Percentiles rank a stretch among this genome's conserved stretches.
Conservation (phyloP, 352 stramenopile species). For the Halophytophthora batemanensis region DNA sequence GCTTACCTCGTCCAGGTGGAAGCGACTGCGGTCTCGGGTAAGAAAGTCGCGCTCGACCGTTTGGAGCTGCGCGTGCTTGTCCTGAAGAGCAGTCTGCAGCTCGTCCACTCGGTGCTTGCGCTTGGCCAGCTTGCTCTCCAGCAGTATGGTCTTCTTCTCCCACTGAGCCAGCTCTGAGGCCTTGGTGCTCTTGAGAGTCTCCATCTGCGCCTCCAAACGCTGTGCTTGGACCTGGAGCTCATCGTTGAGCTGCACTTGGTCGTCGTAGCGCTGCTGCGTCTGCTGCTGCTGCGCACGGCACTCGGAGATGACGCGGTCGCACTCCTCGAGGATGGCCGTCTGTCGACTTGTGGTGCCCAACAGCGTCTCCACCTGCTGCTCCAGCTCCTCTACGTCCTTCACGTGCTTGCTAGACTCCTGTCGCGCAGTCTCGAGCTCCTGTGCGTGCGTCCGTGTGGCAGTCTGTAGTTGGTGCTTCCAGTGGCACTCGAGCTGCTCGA, state of each 20-base stretch:
- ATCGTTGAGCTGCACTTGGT: conserved; percentile 34
- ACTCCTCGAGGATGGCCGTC: conserved; percentile 75
- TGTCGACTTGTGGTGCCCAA: conserved; percentile 60
- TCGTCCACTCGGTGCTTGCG: conserved; percentile 37
- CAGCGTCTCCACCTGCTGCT: conserved; percentile 49
- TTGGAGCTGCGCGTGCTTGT: conserved; percentile 51
- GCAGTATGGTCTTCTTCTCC: conserved; percentile 26
- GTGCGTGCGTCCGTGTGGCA: conserved; percentile 26
- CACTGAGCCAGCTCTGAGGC: conserved; percentile 14
- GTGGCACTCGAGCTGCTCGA: conserved; percentile 41
- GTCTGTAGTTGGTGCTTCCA: conserved; percentile 32
- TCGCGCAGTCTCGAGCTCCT: conserved; percentile 26
- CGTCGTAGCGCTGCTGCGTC: conserved; percentile 34
- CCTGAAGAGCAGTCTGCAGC: conserved; percentile 33
- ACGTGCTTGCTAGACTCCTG: conserved; percentile 29
- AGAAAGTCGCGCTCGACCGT: conserved; percentile 36
- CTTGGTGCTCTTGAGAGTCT: conserved; percentile 14
- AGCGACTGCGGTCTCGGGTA: conserved; percentile 29
- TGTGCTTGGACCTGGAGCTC: conserved; percentile 32
- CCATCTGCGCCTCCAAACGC: conserved; percentile 36
- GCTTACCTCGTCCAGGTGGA: conserved; percentile 47
- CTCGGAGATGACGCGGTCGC: conserved; percentile 52
- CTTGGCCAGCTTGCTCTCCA: conserved; percentile 43
- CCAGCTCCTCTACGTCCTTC: conserved; percentile 24
- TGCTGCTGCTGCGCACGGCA: conserved; percentile 34